Percentiles rank a stretch among this genome's conserved stretches.
Conservation (phyloP, 2,329 filamentous ascomycete species). For the Zalaria sp. region DNA sequence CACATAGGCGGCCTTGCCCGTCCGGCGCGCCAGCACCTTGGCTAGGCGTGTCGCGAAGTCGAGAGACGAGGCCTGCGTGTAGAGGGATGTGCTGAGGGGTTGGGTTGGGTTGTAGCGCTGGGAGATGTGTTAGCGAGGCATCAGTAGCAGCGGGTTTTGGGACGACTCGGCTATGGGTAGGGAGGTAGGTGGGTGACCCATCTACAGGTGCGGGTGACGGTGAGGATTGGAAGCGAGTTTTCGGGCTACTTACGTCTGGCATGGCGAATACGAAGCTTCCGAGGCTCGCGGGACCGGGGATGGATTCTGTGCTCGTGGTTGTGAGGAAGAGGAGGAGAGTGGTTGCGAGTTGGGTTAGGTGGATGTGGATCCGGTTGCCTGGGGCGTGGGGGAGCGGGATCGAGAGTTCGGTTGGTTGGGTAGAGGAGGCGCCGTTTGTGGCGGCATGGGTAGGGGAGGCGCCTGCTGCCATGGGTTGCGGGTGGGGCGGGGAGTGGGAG, state of each 20-base stretch:
- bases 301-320: slow-evolving; percentile 33
- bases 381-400: slow-evolving; percentile 43
- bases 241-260: slow-evolving; percentile 56
- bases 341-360: slow-evolving; percentile 39
- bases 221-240: no score
- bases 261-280: slow-evolving; percentile 91
- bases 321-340: slow-evolving; percentile 43
- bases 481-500: no score
- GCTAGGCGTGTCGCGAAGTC: slow-evolving; percentile 81
- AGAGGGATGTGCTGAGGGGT: slow-evolving; percentile 66
- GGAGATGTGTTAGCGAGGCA: background rate
- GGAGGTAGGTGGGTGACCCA: no score
- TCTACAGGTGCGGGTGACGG: no score
- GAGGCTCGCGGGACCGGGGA: slow-evolving; percentile 37
- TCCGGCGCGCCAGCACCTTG: slow-evolving; percentile 63
- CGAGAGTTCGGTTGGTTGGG: slow-evolving; percentile 38
- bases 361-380: slow-evolving; percentile 43
- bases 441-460: slow-evolving; percentile 1
- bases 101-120: slow-evolving; percentile 35
- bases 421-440: slow-evolving; percentile 14
- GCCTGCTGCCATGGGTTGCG: background rate
- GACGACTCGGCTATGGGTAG: background rate
- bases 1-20: slow-evolving; percentile 69
- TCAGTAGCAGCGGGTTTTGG: no score
- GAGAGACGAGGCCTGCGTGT: slow-evolving; percentile 57